Percentiles rank a stretch among this genome's conserved stretches.
phyloP scores from a whole-genome alignment of 768 basidiomycete genomes.

The Artomyces pyxidatus region DNA sequence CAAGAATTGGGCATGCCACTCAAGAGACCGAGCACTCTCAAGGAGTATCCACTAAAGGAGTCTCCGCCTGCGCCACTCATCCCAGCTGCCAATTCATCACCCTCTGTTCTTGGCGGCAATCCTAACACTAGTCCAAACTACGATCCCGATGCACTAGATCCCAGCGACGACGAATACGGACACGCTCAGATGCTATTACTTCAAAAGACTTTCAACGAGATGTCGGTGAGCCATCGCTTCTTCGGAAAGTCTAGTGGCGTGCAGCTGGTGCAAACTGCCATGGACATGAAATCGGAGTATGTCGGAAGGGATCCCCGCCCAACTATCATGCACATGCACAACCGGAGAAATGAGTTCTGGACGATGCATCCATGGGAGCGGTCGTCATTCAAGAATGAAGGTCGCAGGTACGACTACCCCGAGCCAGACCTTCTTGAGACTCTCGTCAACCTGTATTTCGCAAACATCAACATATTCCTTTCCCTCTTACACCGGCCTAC shows the following conservation, averaged over 20 bases:
- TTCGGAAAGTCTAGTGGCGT: conserved; percentile 37
- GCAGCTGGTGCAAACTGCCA: conserved; percentile 33
- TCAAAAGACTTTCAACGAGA: conserved; percentile 22
- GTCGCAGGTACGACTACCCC: conserved; percentile 21
- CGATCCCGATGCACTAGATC: conserved; percentile 7
- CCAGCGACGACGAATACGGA: conserved; percentile 20
- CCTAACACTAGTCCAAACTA: neutral
- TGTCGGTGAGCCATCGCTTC: conserved; percentile 26
- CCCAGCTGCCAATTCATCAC: too few species aligned
- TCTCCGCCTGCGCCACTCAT: too few species aligned
- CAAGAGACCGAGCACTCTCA: conserved; percentile 33
- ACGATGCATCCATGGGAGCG: conserved; percentile 26
- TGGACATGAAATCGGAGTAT: conserved; percentile 34
- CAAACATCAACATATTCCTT: conserved; percentile 29
- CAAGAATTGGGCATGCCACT: conserved; percentile 44
- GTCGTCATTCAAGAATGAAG: neutral
- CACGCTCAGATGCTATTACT: conserved; percentile 20
- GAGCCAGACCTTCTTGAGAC: conserved; percentile 26
- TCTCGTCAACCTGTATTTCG: conserved; percentile 45
- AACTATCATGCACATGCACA: conserved; percentile 4
- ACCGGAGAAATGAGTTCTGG: conserved; percentile 45
- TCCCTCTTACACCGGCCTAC: conserved; percentile 43
- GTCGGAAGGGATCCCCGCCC: conserved; percentile 17
- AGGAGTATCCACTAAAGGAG: too few species aligned
- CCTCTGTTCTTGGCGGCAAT: neutral